Base-by-base conservation (phyloP, 2,329 filamentous ascomycete genomes). In the Colletotrichum higginsianum region DNA sequence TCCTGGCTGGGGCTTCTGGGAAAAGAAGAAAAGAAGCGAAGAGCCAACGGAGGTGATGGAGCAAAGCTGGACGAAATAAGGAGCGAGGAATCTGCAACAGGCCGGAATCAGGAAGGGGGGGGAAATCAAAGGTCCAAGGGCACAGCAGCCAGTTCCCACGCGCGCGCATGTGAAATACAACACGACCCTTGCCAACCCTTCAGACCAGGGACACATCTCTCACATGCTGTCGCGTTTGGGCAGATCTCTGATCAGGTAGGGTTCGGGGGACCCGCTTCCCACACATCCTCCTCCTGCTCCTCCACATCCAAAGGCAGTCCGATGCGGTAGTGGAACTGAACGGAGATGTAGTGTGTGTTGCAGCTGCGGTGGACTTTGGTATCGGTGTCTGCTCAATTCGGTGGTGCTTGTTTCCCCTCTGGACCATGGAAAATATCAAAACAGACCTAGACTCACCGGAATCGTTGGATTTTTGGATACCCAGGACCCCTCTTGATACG, bases 201-300 rank as follows among this genome's bases (percentile, higher is more conserved):
- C 30, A 42, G 46, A 40, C 40, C 53, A 23, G 66, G 61, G 60
- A 4, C 13, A 35, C 35, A 16, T 55, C 26, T 53, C 18, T 61
- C 50, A 35, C 8, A 35, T 18, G 26, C n/a, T 35, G 18, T 49
- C 18, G 12, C 9, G 30, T 58, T 61, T 26, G 23, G n/a, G 21
- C 40, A 47, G 66, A 69, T 66, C 53, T 66, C 46, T 66, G 66
- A 30, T 66, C 53, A 69, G 67, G 53, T 55, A 35, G 46, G 53
- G 53, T 58, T 60, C 47, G 67, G n/a, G 26, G 18, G 61, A 69
- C 66, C 67, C 61, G 46, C 67, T 47, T 21, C 47, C 46, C 47
- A 44, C 13, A 16, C 50, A 49, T 26, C 23, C 35, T 42, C 35
- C n/a, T 40, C 44, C 66, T 53, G 2, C 11, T 30, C 50, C 44